Conservation (phyloP, 1,284 basidiomycete species). For the Puccinia polysora region DNA sequence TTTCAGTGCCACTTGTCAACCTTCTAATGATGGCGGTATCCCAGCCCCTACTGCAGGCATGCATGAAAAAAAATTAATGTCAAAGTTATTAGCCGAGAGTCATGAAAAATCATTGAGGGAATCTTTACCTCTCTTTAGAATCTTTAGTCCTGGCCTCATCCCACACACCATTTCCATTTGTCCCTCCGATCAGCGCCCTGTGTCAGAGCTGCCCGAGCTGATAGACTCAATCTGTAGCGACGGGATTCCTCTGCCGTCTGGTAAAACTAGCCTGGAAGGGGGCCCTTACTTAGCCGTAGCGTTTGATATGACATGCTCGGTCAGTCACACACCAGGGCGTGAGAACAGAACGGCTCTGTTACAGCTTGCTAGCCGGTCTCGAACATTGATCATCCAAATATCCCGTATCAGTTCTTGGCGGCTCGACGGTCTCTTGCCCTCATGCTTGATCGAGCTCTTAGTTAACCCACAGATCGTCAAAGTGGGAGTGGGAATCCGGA, state of each 20-base stretch:
- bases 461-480: conserved; percentile 19
- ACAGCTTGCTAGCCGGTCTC: conserved; percentile 14
- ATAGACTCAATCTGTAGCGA: conserved; percentile 17
- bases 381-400: conserved; percentile 20
- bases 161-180: conserved; percentile 11
- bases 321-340: conserved; percentile 5
- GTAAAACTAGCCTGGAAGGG: not conserved
- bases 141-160: not conserved
- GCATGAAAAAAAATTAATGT: not conserved
- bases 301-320: conserved; percentile 35
- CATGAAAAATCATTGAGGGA: not conserved
- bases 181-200: conserved; percentile 6
- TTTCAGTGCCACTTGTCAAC: not conserved
- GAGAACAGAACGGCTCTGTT: conserved; percentile 16
- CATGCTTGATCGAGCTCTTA: conserved; percentile 1
- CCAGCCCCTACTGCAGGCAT: not conserved
- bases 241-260: conserved; percentile 7
- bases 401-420: not conserved
- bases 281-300: conserved; percentile 1
- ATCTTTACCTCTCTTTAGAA: conserved; percentile 2
- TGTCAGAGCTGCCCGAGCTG: not conserved
- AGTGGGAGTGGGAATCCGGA: conserved; percentile 32
- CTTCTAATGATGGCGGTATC: not conserved
- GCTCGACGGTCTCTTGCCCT: not conserved
- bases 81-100: not conserved